Evolutionary conservation across 2,329 filamentous ascomycete genomes (phyloP).

Genomic region (Plenodomus biglobosus): DNA sequence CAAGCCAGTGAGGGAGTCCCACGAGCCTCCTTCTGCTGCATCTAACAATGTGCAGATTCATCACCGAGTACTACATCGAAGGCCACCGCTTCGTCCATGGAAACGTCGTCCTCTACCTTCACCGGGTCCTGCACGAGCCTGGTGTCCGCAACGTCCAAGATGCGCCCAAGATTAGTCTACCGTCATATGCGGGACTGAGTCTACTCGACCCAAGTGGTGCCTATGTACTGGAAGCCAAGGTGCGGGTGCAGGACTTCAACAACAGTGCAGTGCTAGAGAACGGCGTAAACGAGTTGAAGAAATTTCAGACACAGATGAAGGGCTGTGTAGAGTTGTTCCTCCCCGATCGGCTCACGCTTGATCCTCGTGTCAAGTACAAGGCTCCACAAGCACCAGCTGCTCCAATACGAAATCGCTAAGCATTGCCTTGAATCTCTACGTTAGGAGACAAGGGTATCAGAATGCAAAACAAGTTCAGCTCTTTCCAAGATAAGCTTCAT

Average conservation of each 20-base stretch:
- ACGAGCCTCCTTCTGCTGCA: not conserved
- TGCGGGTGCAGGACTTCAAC: conserved; percentile 58
- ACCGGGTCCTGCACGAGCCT: conserved; percentile 56
- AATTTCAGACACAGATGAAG: conserved; percentile 58
- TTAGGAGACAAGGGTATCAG: not conserved
- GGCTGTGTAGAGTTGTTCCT: conserved; percentile 59
- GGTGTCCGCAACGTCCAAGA: conserved; percentile 36
- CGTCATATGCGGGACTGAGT: conserved; percentile 49
- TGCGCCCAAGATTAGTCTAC: conserved; percentile 42
- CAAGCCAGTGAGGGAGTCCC: conserved; percentile 50
- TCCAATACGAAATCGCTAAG: conserved; percentile 23
- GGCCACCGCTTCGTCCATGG: conserved; percentile 61
- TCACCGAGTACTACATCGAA: conserved; percentile 59
- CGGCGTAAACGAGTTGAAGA: conserved; percentile 58
- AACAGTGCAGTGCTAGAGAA: conserved; percentile 57
- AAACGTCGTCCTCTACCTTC: conserved; percentile 59
- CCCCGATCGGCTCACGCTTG: conserved; percentile 60
- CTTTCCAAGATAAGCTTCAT: no score
- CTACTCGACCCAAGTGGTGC: conserved; percentile 59
- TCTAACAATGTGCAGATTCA: conserved; percentile 50
- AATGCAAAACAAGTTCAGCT: no score
- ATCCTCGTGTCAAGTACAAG: conserved; percentile 60
- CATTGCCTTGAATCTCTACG: not conserved
- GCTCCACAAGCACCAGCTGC: conserved; percentile 18
- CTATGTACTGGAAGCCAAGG: conserved; percentile 60